Evolutionary conservation across 1,284 basidiomycete species (phyloP).

Genomic region (Athelia sp.): DNA sequence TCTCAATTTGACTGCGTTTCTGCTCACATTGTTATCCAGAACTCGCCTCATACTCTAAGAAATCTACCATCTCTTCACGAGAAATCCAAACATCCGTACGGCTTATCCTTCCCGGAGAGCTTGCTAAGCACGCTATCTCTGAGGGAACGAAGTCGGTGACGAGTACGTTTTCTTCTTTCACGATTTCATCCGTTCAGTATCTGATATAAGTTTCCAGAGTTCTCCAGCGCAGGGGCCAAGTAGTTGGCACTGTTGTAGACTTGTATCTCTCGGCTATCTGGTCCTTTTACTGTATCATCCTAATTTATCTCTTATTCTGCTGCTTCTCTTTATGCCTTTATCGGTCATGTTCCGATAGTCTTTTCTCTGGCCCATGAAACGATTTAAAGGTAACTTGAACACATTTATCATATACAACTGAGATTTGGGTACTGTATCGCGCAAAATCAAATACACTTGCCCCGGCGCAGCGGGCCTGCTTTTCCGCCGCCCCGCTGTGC

Average conservation of each 20-base stretch:
- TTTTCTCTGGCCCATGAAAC: no score
- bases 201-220: slow-evolving; percentile 14
- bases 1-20: neutral
- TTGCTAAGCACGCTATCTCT: slow-evolving; percentile 66
- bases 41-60: slow-evolving; percentile 81
- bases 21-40: slow-evolving; percentile 32
- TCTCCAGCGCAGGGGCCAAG: slow-evolving; percentile 39
- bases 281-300: slow-evolving; percentile 21
- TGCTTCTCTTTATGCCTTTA: no score
- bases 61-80: slow-evolving; percentile 83
- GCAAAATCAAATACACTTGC: no score
- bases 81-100: slow-evolving; percentile 84
- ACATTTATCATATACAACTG: no score
- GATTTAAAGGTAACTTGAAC: no score
- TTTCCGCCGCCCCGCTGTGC: no score
- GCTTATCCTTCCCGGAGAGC: slow-evolving; percentile 76
- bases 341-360: no score
- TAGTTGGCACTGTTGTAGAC: slow-evolving; percentile 14
- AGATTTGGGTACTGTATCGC: no score
- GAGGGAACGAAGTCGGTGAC: slow-evolving; percentile 53
- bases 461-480: no score
- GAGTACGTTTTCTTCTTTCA: slow-evolving; percentile 13
- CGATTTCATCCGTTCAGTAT: neutral
- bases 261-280: neutral
- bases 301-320: neutral